Evolutionary conservation across 2,329 filamentous ascomycete species (phyloP), one percentile per base, ranked within the genome.

Genomic region (Lizonia empirigonia): DNA sequence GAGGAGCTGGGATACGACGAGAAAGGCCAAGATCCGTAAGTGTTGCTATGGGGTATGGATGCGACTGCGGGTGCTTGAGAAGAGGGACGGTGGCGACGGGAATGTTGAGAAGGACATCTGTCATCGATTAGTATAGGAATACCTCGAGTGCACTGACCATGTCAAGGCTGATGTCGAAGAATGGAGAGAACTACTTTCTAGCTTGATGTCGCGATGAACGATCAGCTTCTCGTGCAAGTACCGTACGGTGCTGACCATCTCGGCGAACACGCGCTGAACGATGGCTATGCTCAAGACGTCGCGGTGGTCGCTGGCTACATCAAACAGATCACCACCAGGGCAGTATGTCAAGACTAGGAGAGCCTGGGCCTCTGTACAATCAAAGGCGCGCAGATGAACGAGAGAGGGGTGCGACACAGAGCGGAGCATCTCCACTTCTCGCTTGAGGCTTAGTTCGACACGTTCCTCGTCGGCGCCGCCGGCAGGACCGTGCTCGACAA

Each of bases 201-300:
- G 86, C 77, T 99, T 99, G 74, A 99, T 95, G 73, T 99, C 94
- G 53, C 94, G 86, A 71, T 99, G 94, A 45, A 97, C 93, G 69
- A 99, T 96, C 61, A 85, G 87, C 64, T 89, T 80, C 45, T 84
- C 79, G 73, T 99, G 94, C 39, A 99, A 78, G 76, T 97, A 97
- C 50, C 82, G 83, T 27, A 96, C 87, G 0, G 93, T 94, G 55
- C 84, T 86, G 19, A 97, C 86, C 57, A 97, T 74, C 72, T 99
- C 94, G 12, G 92, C 82, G 73, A 97, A 97, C 49, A 97, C 91
- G 42, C 94, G 85, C 59, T 90, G 84, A 39, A 97, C 80, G 36
- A 97, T 76, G 1, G 78, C 69, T 0, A 90, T 83, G 4, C 82
- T 85, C 38, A 97, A 79, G 1, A 89, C 74, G 13, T 86, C 81